Evolutionary conservation across 495 filamentous ascomycete species (phyloP), one percentile per base, ranked within the genome.

Genomic region (Clavariopsis aquatica): DNA sequence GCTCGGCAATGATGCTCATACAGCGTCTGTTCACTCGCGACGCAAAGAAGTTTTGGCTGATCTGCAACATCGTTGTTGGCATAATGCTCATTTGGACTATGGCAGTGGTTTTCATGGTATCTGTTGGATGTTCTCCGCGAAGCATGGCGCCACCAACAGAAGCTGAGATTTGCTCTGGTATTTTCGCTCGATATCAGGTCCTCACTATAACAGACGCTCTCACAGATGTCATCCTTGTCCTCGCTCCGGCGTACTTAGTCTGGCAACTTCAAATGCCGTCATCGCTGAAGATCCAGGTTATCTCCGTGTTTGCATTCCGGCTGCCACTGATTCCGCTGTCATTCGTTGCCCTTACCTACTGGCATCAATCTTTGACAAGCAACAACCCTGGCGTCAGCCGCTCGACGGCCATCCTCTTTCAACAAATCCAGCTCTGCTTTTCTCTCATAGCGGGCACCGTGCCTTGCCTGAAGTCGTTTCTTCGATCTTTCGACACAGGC

Each of bases 401-500:
- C 12, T 45, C 62, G 13, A 36, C 41, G 6, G 61, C 64, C 2
- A 63, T 69, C 4, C 22, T 71, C 41, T 71, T 34, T 27, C 68
- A 68, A n/a, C 68, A 70, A 54, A 53, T 47, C 49, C 26, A 71
- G 45, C 49, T 71, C 5, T 60, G 60, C 51, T 71, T 49, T 19
- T 68, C 68, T 8, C 65, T 73, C 23, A 57, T 70, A 3, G 57
- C 71, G 7, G 62, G 34, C 45, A 73, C 71, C 19, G 31, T 73
- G 1, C 62, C 71, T 1, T 60, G 57, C 19, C 45, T 71, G n/a
- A 65, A 71, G 36, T 60, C 64, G 19, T 73, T 73, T 62, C 69
- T 70, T 15, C 53, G 70, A 26, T 63, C 55, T 56, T 73, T 73
- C 65, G 58, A 73, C 55, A 59, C 64, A 8, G 60, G 60, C 34